These are phyloP conservation scores for Fusarium sp. DNA, from an alignment of 2,329 filamentous ascomycete species.

Conservation along the genomic window DNA sequence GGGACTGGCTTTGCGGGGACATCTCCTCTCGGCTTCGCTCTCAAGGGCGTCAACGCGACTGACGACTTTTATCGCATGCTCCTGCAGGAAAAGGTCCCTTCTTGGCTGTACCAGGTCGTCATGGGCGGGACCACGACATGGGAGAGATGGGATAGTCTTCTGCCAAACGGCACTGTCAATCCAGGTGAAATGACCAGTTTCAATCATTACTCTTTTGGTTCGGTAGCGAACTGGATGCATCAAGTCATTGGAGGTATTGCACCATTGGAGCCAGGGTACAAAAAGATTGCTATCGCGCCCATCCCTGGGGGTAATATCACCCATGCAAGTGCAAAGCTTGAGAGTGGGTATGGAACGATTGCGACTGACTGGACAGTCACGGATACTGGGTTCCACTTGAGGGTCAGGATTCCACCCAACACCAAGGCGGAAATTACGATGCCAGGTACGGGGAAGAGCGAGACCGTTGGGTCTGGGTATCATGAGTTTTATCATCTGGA, in stretches of 20 bases:
- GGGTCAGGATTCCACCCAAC: slow-evolving; percentile 40
- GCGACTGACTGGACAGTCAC: neutral
- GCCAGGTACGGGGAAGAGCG: neutral
- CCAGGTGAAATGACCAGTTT: slow-evolving; percentile 63
- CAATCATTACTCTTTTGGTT: slow-evolving; percentile 64
- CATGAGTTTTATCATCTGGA: slow-evolving; percentile 19
- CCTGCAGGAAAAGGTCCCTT: slow-evolving; percentile 58
- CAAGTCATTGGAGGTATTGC: neutral
- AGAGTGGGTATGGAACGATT: slow-evolving; percentile 1
- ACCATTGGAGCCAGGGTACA: neutral
- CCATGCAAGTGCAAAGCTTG: neutral
- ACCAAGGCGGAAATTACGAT: slow-evolving; percentile 27
- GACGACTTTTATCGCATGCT: slow-evolving; percentile 62
- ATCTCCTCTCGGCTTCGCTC: slow-evolving; percentile 4
- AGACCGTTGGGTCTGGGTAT: slow-evolving; percentile 22
- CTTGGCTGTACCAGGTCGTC: slow-evolving; percentile 62
- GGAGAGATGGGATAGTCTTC: slow-evolving; percentile 64
- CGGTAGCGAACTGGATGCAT: slow-evolving; percentile 57
- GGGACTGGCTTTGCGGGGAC: slow-evolving; percentile 55
- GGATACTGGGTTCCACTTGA: slow-evolving; percentile 42
- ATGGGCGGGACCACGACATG: slow-evolving; percentile 63
- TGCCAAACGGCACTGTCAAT: slow-evolving; percentile 59
- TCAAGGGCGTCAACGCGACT: slow-evolving; percentile 41
- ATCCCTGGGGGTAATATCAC: neutral
- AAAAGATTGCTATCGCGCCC: neutral